Evolutionary conservation across 306 rosid species (phyloP).

Genomic region (Glycyrrhiza uralensis): DNA sequence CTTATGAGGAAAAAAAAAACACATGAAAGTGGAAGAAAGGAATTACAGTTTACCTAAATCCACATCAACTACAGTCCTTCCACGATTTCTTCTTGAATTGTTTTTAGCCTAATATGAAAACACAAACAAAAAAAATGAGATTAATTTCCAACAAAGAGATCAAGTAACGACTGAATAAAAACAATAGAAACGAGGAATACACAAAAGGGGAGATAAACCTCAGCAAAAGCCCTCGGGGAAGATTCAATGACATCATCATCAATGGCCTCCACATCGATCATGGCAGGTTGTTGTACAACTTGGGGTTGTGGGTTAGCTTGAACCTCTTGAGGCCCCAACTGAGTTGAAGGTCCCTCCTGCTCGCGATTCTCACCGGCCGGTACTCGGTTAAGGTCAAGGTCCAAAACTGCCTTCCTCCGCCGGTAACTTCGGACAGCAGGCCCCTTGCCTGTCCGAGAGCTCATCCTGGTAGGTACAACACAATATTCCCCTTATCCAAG

Average conservation of each 20-base stretch:
- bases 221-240: slow-evolving; percentile 75
- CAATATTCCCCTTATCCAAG: not conserved
- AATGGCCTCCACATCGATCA: slow-evolving; percentile 79
- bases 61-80: slow-evolving; percentile 66
- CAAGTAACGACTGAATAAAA: not conserved
- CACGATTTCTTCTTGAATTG: slow-evolving; percentile 67
- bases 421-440: slow-evolving; percentile 28
- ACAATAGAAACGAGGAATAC: not conserved
- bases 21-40: not conserved
- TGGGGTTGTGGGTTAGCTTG: slow-evolving; percentile 12
- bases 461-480: slow-evolving; percentile 27
- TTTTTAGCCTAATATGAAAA: slow-evolving; percentile 64
- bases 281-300: slow-evolving; percentile 34
- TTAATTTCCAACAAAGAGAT: not conserved
- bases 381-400: slow-evolving; percentile 36
- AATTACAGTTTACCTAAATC: slow-evolving; percentile 59
- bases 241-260: slow-evolving; percentile 90
- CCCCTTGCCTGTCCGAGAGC: slow-evolving; percentile 24
- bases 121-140: not conserved
- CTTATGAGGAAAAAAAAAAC: not conserved
- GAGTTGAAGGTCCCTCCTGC: slow-evolving; percentile 38
- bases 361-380: slow-evolving; percentile 36
- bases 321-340: slow-evolving; percentile 26
- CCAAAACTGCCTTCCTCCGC: slow-evolving; percentile 39
- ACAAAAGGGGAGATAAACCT: slow-evolving; percentile 40